Evolutionary conservation across 2,329 filamentous ascomycete species (phyloP).

Genomic region (Colletotrichum aenigma): DNA sequence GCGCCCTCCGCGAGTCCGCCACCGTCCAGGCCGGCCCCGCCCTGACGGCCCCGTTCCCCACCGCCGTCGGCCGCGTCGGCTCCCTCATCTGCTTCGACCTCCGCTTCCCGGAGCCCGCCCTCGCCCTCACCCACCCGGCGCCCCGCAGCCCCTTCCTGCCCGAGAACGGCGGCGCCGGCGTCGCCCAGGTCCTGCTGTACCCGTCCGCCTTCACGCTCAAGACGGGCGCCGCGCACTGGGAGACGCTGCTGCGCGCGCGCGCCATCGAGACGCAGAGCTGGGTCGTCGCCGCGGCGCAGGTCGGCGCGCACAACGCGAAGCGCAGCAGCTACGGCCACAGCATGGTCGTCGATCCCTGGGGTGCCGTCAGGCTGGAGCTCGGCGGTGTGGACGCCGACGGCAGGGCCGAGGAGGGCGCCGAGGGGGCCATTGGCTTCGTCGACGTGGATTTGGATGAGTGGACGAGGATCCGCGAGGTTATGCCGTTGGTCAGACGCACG

Average conservation of each 20-base stretch:
- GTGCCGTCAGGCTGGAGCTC: constrained; percentile 71
- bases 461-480: constrained; percentile 52
- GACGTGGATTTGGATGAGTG: constrained; percentile 55
- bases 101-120: constrained; percentile 77
- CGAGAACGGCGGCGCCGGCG: constrained; percentile 26
- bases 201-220: constrained; percentile 90
- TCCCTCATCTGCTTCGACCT: constrained; percentile 90
- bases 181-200: constrained; percentile 80
- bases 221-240: constrained; percentile 88
- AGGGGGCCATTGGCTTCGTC: constrained; percentile 57
- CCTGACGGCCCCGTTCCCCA: constrained; percentile 74
- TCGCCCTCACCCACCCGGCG: constrained; percentile 62
- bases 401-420: constrained; percentile 42
- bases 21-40: constrained; percentile 71
- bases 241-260: constrained; percentile 74
- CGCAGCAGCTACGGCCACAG: constrained; percentile 85
- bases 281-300: constrained; percentile 85
- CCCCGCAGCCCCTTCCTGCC: constrained; percentile 28
- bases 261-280: constrained; percentile 91
- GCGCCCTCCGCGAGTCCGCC: constrained; percentile 50
- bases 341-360: constrained; percentile 88
- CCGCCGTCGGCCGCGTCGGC: constrained; percentile 75
- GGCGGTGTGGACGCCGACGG: constrained; percentile 52
- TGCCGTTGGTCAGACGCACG: constrained; percentile 58
- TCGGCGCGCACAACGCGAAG: constrained; percentile 74